A percentile compares a stretch with the other conserved stretches of the same genome.
Evolutionary conservation across 1,139 yeast species (phyloP).

Genomic region (Magnusiomyces ingens): DNA sequence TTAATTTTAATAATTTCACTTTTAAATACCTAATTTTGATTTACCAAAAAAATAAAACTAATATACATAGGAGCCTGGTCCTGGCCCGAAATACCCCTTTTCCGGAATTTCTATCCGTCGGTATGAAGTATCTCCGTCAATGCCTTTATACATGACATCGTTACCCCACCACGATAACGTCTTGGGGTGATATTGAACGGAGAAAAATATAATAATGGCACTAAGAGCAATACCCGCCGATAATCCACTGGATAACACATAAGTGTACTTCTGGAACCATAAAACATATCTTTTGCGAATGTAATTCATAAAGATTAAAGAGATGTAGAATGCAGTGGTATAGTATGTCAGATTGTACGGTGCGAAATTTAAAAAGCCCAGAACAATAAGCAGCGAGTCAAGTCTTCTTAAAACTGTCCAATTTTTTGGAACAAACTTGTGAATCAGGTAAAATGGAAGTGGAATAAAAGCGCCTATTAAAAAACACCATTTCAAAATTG

Average conservation of each 20-base stretch:
- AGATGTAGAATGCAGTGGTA: conserved; percentile 44
- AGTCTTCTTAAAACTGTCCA: conserved; percentile 41
- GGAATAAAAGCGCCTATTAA: conserved; percentile 46
- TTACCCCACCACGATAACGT: conserved; percentile 56
- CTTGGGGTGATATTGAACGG: conserved; percentile 41
- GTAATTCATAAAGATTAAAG: conserved; percentile 46
- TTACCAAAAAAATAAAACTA: not conserved
- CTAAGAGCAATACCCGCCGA: conserved; percentile 55
- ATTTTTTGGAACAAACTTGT: conserved; percentile 43
- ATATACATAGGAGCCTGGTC: conserved; percentile 13
- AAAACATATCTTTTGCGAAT: conserved; percentile 43
- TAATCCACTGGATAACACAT: conserved; percentile 49
- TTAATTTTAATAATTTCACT: no score
- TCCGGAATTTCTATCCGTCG: conserved; percentile 32
- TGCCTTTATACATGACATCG: conserved; percentile 37
- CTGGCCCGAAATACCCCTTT: conserved; percentile 45
- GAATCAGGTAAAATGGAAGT: conserved; percentile 37
- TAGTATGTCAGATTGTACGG: conserved; percentile 47
- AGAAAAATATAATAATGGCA: conserved; percentile 40
- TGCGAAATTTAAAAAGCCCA: conserved; percentile 34
- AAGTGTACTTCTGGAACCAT: conserved; percentile 46
- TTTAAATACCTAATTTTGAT: not conserved
- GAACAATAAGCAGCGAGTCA: conserved; percentile 48
- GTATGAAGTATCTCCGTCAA: conserved; percentile 39
- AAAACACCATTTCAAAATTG: conserved; percentile 44